Percentiles rank a stretch among this genome's conserved stretches.
phyloP scores from a whole-genome alignment of 345 rosid genomes.

The Sonneratia caseolaris region DNA sequence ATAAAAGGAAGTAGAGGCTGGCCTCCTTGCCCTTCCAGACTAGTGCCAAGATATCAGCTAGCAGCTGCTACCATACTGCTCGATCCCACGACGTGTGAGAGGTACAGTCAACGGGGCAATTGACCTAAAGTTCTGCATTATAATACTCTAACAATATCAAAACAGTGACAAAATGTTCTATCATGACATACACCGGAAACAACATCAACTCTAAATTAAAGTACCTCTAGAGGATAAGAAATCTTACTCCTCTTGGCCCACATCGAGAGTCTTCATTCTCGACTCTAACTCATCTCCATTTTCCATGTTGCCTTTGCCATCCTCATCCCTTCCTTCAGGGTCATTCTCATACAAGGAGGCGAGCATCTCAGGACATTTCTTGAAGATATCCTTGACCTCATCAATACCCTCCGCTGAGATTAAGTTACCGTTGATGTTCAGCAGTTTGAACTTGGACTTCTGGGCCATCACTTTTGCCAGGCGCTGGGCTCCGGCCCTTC shows the following conservation, averaged over 20 bases:
- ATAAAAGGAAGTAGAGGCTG: not conserved
- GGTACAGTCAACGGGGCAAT: not conserved
- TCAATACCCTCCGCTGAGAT: constrained; percentile 85
- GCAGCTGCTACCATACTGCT: not conserved
- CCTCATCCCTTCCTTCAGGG: constrained; percentile 65
- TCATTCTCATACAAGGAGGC: constrained; percentile 74
- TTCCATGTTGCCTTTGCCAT: constrained; percentile 31
- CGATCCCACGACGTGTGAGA: not conserved
- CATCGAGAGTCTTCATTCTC: constrained; percentile 62
- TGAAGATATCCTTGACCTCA: constrained; percentile 59
- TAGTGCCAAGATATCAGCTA: not conserved
- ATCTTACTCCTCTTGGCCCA: constrained; percentile 17
- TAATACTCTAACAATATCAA: not conserved
- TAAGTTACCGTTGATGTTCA: constrained; percentile 61
- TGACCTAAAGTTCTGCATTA: not conserved
- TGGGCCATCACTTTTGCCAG: constrained; percentile 52
- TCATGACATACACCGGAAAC: no score
- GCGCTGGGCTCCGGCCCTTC: constrained; percentile 62
- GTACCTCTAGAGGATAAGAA: not conserved
- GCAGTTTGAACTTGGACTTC: constrained; percentile 55
- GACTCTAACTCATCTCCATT: constrained; percentile 49
- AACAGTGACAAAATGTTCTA: not conserved
- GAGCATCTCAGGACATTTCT: constrained; percentile 52
- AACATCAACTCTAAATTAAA: no score
- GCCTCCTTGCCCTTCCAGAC: not conserved